Percentiles rank a stretch among this genome's conserved stretches.
These are phyloP conservation scores for Debaryomyces castellii DNA, from an alignment of 805 yeast genomes.

Conservation along the genomic window DNA sequence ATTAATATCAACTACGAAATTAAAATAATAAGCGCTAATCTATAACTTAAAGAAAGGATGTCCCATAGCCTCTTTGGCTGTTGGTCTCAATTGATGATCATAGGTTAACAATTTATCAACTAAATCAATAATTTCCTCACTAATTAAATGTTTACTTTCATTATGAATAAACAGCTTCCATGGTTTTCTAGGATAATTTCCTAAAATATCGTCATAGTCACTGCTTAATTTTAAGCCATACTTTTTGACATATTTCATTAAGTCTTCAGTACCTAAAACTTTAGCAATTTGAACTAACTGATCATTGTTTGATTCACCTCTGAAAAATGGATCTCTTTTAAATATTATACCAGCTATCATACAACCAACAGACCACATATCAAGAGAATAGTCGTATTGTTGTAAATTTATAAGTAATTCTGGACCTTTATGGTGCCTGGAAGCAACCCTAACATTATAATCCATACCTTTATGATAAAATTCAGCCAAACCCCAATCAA, in stretches of 20 bases:
- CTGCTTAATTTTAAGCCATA: constrained; percentile 69
- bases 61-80: constrained; percentile 85
- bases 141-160: constrained; percentile 65
- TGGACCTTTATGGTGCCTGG: constrained; percentile 91
- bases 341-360: constrained; percentile 89
- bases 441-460: constrained; percentile 91
- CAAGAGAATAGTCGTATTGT: constrained; percentile 88
- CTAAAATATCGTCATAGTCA: constrained; percentile 73
- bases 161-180: constrained; percentile 78
- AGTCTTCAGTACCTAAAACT: constrained; percentile 82
- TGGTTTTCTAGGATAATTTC: constrained; percentile 74
- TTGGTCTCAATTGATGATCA: constrained; percentile 85
- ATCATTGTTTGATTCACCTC: constrained; percentile 87
- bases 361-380: constrained; percentile 93
- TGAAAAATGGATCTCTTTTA: constrained; percentile 88
- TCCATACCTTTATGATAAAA: constrained; percentile 88
- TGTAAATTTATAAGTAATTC: constrained; percentile 83
- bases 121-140: constrained; percentile 71
- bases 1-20: neutral
- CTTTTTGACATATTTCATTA: constrained; percentile 65
- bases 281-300: constrained; percentile 87
- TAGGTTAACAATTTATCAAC: constrained; percentile 77
- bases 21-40: neutral
- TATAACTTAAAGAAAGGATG: constrained; percentile 47
- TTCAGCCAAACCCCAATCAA: constrained; percentile 96